These are phyloP conservation scores for Brettanomyces anomalus DNA, from an alignment of 805 yeast genomes.

Conservation along the genomic window DNA sequence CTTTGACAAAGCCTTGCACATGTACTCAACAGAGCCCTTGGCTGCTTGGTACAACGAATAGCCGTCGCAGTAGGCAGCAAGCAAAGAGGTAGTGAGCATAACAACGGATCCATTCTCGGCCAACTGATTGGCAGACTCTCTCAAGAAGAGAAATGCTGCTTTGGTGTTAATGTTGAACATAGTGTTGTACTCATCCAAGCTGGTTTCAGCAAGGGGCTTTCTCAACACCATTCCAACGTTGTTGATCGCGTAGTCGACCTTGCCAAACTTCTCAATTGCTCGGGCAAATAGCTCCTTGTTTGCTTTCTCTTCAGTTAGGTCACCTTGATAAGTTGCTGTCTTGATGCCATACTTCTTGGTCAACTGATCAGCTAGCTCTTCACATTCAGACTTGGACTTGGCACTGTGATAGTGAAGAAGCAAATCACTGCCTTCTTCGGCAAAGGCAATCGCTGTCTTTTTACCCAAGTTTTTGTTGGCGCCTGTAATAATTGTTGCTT, in stretches of 20 bases:
- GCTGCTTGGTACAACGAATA: conserved; percentile 49
- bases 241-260: conserved; percentile 55
- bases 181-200: conserved; percentile 45
- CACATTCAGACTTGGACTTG: conserved; percentile 28
- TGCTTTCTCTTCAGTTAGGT: conserved; percentile 33
- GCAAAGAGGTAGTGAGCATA: conserved; percentile 50
- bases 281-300: conserved; percentile 35
- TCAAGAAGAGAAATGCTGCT: conserved; percentile 52
- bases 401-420: conserved; percentile 47
- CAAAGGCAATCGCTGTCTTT: conserved; percentile 36
- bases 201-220: conserved; percentile 44
- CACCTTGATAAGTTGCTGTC: conserved; percentile 34
- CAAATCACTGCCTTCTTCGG: conserved; percentile 43
- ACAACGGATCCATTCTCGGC: conserved; percentile 46
- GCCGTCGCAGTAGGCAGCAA: conserved; percentile 54
- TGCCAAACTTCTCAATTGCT: conserved; percentile 37
- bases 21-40: conserved; percentile 47
- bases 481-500: conserved; percentile 12
- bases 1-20: conserved; percentile 45
- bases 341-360: conserved; percentile 29
- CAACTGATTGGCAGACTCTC: conserved; percentile 44
- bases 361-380: conserved; percentile 29
- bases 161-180: conserved; percentile 49
- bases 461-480: conserved; percentile 15
- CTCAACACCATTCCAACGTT: conserved; percentile 61